phyloP scores from a whole-genome alignment of 2,329 filamentous ascomycete genomes.

The Beauveria rudraprayagi region DNA sequence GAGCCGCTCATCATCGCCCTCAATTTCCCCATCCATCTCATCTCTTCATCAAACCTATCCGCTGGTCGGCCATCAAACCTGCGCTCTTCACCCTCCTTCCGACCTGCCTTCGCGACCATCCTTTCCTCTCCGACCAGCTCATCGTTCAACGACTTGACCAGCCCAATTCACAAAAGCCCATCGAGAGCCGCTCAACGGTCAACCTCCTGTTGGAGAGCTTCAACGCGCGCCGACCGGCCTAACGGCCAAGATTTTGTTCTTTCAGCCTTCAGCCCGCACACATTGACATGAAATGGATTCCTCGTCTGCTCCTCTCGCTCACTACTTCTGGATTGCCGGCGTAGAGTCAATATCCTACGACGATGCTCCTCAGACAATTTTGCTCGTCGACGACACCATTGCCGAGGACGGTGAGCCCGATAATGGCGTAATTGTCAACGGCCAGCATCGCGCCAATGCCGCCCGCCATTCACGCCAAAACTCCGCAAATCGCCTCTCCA shows the following conservation, averaged over 20 bases:
- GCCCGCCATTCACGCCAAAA: slow-evolving; percentile 53
- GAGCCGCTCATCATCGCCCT: not conserved
- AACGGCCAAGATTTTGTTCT: not conserved
- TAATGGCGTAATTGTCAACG: slow-evolving; percentile 25
- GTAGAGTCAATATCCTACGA: slow-evolving; percentile 60
- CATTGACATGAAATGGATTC: slow-evolving; percentile 48
- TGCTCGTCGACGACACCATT: slow-evolving; percentile 49
- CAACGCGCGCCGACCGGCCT: not conserved
- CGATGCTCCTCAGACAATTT: slow-evolving; percentile 34
- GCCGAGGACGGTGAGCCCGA: slow-evolving; percentile 54
- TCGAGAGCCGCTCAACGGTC: not conserved
- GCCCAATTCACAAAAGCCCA: not conserved
- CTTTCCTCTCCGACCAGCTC: not conserved
- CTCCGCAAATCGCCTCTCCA: slow-evolving; percentile 51
- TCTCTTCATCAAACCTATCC: not conserved
- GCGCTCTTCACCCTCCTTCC: not conserved
- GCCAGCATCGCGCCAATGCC: slow-evolving; percentile 17
- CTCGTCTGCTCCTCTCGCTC: slow-evolving; percentile 58
- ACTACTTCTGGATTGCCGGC: slow-evolving; percentile 71
- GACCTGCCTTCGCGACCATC: not conserved
- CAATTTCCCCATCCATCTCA: not conserved
- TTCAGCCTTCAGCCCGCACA: not conserved
- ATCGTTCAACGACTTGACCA: not conserved
- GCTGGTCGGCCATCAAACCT: not conserved
- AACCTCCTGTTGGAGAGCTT: not conserved